phyloP scores from a whole-genome alignment of 2,329 filamentous ascomycete species.

The Coniella lustricola region DNA sequence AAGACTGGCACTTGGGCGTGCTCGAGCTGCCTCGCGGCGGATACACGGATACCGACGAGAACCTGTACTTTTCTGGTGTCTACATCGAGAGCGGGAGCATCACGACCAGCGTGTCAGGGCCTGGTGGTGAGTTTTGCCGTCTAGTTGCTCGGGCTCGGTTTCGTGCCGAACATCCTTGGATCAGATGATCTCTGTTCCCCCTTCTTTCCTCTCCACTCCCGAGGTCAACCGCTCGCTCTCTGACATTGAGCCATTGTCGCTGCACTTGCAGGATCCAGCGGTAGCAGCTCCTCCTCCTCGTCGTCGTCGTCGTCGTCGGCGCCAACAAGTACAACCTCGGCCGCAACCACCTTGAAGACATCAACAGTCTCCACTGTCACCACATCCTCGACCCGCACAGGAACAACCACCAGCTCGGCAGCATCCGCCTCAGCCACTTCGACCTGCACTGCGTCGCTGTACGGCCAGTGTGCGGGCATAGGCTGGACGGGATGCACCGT shows the following conservation, averaged over 20 bases:
- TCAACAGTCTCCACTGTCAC: slow-evolving; percentile 5
- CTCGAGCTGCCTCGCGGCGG: slow-evolving; percentile 55
- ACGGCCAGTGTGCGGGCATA: slow-evolving; percentile 7
- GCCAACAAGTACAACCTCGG: not conserved
- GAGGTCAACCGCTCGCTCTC: too few relatives aligned
- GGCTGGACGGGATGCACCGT: slow-evolving; percentile 9
- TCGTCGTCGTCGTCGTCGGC: not conserved
- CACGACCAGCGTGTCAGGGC: slow-evolving; percentile 11
- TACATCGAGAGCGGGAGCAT: slow-evolving; percentile 51
- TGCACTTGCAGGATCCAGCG: slow-evolving; percentile 1
- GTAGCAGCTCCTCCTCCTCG: slow-evolving; percentile 4
- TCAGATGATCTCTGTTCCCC: too few relatives aligned
- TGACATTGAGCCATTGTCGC: too few relatives aligned
- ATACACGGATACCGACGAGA: slow-evolving; percentile 48
- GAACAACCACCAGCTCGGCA: slow-evolving; percentile 2
- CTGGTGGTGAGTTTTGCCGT: not conserved
- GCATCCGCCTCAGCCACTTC: not conserved
- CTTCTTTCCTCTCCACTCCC: too few relatives aligned
- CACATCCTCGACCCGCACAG: not conserved
- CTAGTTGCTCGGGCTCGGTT: too few relatives aligned
- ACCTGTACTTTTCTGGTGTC: slow-evolving; percentile 66
- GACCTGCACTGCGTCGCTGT: slow-evolving; percentile 8
- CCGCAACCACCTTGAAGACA: not conserved
- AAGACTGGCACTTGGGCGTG: slow-evolving; percentile 67
- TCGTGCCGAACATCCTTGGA: too few relatives aligned